Base-by-base conservation (phyloP, 2,329 filamentous ascomycete species). In the Coleophoma crateriformis region DNA sequence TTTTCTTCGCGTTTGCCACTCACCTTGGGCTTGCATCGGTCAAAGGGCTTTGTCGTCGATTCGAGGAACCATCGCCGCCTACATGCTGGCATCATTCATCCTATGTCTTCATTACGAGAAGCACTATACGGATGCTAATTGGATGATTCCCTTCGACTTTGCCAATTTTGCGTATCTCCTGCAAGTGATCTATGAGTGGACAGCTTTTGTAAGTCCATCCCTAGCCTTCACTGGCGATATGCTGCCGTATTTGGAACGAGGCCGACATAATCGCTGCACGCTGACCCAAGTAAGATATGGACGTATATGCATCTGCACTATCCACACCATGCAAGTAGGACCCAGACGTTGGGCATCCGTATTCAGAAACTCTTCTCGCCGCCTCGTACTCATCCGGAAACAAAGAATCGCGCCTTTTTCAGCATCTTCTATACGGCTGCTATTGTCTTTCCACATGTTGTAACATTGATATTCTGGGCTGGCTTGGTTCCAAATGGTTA, bases 1-100 rank as follows among this genome's bases (percentile, higher is more conserved):
- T 58, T 66, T 65, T 43, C 57, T 65, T 34, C 62, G 64, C 20
- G 58, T 62, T 46, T 67, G 62, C 53, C 63, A 67, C 49, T 64
- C 64, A 13, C 64, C 64, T 55, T 67, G 64, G 63, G 33, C 45
- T 35, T 48, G 19, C 19, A 57, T 68, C 15, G 52, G 57, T 15
- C 62, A 66, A 43, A 63, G 59, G 41, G 45, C 50, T 8, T 55
- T 67, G 47, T 63, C 22, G 45, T 50, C 13, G 49, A 62, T 19
- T 59, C 20, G 64, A 45, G 52, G 52, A 34, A 33, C 61, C 17
- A 49, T 58, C 44, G 54, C 60, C 7, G 19, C 47, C 32, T 63
- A 64, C 45, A 37, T 65, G 37, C 20, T 59, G 32, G 46, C 52
- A 35, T 54, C 54, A 17, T 58, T 61, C 37, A 27, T 55, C 15